Percentiles rank a stretch among this genome's conserved stretches.
phyloP scores from a whole-genome alignment of 345 rosid species.

The Euphorbia tirucalli region DNA sequence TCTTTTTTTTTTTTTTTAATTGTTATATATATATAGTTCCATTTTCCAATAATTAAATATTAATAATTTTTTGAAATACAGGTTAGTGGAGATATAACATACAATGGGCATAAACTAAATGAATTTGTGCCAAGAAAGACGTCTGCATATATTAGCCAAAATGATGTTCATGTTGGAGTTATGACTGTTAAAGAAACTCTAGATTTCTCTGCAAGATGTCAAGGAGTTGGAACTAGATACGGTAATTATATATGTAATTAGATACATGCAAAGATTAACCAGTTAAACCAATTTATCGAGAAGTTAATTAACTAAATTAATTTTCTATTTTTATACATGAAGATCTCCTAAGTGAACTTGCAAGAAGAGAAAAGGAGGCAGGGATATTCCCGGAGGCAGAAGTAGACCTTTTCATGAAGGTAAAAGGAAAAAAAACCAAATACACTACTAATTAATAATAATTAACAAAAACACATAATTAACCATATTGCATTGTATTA shows the following conservation, averaged over 20 bases:
- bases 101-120: constrained; percentile 61
- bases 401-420: constrained; percentile 96
- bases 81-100: constrained; percentile 66
- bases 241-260: constrained; percentile 40
- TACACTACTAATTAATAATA: neutral
- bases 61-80: constrained; percentile 17
- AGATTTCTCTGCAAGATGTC: constrained; percentile 93
- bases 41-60: neutral
- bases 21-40: neutral
- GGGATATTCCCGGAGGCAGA: constrained; percentile 90
- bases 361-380: constrained; percentile 76
- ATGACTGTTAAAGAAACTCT: constrained; percentile 93
- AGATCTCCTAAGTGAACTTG: constrained; percentile 84
- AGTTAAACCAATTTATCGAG: neutral
- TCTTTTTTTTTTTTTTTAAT: neutral
- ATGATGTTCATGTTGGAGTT: constrained; percentile 82
- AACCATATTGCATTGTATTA: neutral
- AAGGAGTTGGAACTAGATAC: constrained; percentile 82
- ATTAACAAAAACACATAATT: neutral
- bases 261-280: too few relatives aligned
- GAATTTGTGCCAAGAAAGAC: constrained; percentile 85
- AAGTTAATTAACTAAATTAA: neutral
- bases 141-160: constrained; percentile 90
- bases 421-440: neutral
- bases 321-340: neutral